phyloP scores from a whole-genome alignment of 2,329 filamentous ascomycete species.

The Gyromitra esculenta region DNA sequence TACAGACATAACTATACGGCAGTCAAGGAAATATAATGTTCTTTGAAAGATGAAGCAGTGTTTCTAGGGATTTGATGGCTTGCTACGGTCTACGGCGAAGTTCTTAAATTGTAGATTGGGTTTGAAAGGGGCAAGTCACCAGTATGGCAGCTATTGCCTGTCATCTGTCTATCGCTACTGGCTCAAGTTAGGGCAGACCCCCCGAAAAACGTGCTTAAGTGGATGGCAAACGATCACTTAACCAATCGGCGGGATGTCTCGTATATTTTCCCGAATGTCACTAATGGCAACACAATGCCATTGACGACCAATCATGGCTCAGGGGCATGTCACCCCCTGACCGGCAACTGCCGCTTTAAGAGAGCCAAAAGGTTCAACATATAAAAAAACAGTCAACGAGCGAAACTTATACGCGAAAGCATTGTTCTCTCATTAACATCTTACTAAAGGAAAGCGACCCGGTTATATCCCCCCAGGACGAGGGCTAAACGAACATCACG shows the following conservation, averaged over 20 bases:
- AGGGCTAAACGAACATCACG: neutral
- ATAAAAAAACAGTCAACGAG: conserved; percentile 26
- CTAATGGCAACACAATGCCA: conserved; percentile 30
- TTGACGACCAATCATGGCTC: conserved; percentile 31
- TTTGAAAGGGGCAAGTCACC: neutral
- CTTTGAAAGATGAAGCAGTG: neutral
- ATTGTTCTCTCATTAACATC: neutral
- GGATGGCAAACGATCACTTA: conserved; percentile 4
- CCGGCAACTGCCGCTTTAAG: conserved; percentile 23
- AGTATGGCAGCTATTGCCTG: conserved; percentile 8
- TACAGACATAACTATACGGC: conserved; percentile 29
- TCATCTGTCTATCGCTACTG: conserved; percentile 15
- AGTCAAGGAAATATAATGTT: neutral
- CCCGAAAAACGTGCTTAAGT: conserved; percentile 18
- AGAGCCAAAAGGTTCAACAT: neutral
- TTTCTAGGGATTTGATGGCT: neutral
- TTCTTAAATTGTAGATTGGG: conserved; percentile 28
- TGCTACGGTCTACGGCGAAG: neutral
- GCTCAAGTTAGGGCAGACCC: conserved; percentile 1
- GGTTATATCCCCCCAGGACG: neutral
- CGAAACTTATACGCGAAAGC: neutral
- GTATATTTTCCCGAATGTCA: conserved; percentile 16
- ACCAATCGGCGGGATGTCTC: conserved; percentile 12
- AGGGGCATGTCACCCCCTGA: conserved; percentile 27
- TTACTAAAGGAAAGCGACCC: neutral